Conservation (phyloP, 179 eudicot genomes). For the Heliamphora pulchella region DNA sequence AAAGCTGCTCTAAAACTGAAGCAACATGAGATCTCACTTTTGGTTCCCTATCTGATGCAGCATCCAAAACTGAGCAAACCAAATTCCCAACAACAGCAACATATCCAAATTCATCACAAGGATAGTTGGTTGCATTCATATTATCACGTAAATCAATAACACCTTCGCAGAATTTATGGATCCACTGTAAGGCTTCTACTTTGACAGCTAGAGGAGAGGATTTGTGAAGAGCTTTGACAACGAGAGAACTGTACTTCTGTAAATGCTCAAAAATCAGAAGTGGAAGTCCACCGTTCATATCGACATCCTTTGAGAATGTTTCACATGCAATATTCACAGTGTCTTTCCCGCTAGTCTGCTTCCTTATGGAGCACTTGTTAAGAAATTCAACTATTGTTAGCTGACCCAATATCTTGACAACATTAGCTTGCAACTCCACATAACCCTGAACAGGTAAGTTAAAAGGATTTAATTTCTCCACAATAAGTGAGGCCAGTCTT, state of each 20-base stretch:
- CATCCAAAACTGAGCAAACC: slow-evolving; percentile 53
- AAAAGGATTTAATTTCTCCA: slow-evolving; percentile 53
- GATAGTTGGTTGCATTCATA: slow-evolving; percentile 28
- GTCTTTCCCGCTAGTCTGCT: slow-evolving; percentile 20
- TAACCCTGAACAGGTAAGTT: slow-evolving; percentile 31
- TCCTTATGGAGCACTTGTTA: slow-evolving; percentile 48
- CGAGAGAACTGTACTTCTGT: slow-evolving; percentile 51
- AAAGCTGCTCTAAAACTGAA: slow-evolving; percentile 54
- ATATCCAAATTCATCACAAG: slow-evolving; percentile 43
- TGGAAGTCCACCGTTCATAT: slow-evolving; percentile 21
- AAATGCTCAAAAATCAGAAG: slow-evolving; percentile 39
- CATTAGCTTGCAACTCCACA: slow-evolving; percentile 59
- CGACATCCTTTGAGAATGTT: slow-evolving; percentile 12
- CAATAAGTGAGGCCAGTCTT: slow-evolving; percentile 39
- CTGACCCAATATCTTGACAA: slow-evolving; percentile 54
- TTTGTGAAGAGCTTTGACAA: slow-evolving; percentile 54
- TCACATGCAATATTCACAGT: slow-evolving; percentile 19
- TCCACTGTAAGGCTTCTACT: slow-evolving; percentile 74
- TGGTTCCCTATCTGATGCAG: slow-evolving; percentile 88
- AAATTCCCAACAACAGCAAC: slow-evolving; percentile 44
- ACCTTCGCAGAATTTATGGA: slow-evolving; percentile 50
- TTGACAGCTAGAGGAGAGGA: slow-evolving; percentile 71
- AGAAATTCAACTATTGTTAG: slow-evolving; percentile 57
- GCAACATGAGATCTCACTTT: slow-evolving; percentile 73
- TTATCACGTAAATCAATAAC: slow-evolving; percentile 40